A percentile compares a stretch with the other conserved stretches of the same genome.
Conservation (phyloP, 495 filamentous ascomycete species). For the Pseudotulostoma volvatum region DNA sequence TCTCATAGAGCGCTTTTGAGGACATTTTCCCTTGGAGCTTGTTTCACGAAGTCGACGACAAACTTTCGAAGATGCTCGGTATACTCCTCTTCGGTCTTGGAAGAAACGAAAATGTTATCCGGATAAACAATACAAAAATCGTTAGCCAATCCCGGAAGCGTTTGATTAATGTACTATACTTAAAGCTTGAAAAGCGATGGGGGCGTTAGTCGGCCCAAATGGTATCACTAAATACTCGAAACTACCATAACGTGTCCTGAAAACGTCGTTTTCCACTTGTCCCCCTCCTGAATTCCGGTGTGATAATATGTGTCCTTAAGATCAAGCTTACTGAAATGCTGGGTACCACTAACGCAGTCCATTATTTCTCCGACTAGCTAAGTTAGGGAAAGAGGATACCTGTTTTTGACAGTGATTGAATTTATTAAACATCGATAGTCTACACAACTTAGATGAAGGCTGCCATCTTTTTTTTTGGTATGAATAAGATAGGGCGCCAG, state of each 20-base stretch:
- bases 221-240: background rate
- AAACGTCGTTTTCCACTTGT: background rate
- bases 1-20: no score
- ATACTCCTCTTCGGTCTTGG: background rate
- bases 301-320: background rate
- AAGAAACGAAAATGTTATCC: background rate
- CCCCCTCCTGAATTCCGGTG: background rate
- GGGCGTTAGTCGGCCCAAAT: background rate
- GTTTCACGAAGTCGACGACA: background rate
- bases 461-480: background rate
- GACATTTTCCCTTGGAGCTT: no score
- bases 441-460: no score
- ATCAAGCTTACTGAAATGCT: background rate
- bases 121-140: background rate
- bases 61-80: background rate
- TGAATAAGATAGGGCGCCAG: background rate
- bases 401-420: background rate
- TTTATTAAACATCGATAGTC: background rate
- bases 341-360: background rate
- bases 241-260: background rate
- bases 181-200: background rate
- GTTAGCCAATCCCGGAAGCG: background rate
- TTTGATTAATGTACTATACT: background rate
- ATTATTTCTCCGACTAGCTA: background rate
- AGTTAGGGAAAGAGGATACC: background rate